Evolutionary conservation across 495 filamentous ascomycete genomes (phyloP).

Genomic region (Neurospora cerealis): DNA sequence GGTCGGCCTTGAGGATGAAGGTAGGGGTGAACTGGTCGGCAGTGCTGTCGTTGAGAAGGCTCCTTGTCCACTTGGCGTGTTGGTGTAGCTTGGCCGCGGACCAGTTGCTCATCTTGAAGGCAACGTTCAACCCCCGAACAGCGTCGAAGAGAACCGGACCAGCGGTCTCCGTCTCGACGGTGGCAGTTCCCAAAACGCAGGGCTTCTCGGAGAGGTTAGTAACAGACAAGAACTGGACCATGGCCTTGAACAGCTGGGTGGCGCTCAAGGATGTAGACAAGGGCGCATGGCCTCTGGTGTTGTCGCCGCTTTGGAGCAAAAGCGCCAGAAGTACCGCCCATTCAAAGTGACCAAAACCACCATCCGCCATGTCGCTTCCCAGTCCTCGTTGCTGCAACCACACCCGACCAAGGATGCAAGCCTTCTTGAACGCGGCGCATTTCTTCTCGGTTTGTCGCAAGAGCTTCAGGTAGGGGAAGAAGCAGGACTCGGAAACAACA

Average conservation of each 20-base stretch:
- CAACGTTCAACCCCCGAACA: conserved; percentile 60
- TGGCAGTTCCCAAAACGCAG: conserved; percentile 38
- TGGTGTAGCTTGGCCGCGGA: conserved; percentile 61
- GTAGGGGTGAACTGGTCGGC: conserved; percentile 73
- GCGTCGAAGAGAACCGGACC: conserved; percentile 55
- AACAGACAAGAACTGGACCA: conserved; percentile 69
- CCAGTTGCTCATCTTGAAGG: conserved; percentile 88
- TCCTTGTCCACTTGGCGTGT: conserved; percentile 60
- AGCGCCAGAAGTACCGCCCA: conserved; percentile 74
- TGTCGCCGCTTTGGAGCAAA: conserved; percentile 64
- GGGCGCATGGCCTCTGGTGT: conserved; percentile 50
- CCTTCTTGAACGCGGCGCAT: conserved; percentile 66
- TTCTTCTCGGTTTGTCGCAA: conserved; percentile 54
- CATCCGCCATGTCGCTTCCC: conserved; percentile 49
- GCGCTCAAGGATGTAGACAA: conserved; percentile 73
- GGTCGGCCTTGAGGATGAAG: conserved; percentile 66
- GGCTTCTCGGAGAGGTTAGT: conserved; percentile 58
- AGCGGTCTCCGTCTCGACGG: conserved; percentile 20
- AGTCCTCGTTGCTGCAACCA: conserved; percentile 90
- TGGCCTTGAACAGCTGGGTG: conserved; percentile 91
- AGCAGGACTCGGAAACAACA: conserved; percentile 64
- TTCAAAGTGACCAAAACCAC: conserved; percentile 91
- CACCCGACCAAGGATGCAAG: conserved; percentile 72
- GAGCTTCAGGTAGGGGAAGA: conserved; percentile 61
- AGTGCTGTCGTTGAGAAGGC: conserved; percentile 61